These are phyloP conservation scores for Theobroma cacao DNA, from an alignment of 345 rosid species.

Conservation along the genomic window DNA sequence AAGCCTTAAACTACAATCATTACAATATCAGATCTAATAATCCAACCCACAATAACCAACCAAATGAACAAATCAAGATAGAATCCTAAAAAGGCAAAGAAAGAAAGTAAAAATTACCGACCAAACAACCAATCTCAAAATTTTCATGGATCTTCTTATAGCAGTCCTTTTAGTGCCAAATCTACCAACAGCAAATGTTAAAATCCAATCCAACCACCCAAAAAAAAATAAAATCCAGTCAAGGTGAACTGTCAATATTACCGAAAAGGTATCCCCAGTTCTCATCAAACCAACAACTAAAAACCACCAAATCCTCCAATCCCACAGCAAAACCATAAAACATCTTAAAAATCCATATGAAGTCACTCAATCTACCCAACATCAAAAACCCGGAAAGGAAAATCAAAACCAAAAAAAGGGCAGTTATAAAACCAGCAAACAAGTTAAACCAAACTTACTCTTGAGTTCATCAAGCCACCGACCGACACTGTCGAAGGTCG, in stretches of 20 bases:
- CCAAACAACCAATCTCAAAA: background rate
- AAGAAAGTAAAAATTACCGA: background rate
- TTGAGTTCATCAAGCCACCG: slow-evolving; percentile 92
- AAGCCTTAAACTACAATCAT: slow-evolving; percentile 7
- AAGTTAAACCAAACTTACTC: slow-evolving; percentile 37
- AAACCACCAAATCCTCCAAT: background rate
- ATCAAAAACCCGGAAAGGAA: background rate
- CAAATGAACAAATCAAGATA: slow-evolving; percentile 2
- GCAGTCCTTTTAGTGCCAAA: background rate
- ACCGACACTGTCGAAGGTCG: slow-evolving; percentile 72
- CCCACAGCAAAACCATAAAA: background rate
- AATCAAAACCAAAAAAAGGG: slow-evolving; percentile 1
- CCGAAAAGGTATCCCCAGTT: background rate
- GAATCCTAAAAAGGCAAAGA: background rate
- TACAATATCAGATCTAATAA: slow-evolving; percentile 19
- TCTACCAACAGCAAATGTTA: background rate
- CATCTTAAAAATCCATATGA: too few species aligned
- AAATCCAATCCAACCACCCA: background rate
- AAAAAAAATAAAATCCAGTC: background rate
- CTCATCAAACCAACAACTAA: background rate
- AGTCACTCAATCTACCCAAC: slow-evolving; percentile 3
- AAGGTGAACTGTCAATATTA: background rate
- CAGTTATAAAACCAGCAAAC: background rate
- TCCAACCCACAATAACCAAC: background rate
- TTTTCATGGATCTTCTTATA: background rate